phyloP scores from a whole-genome alignment of 768 basidiomycete species.

The Boletus rubropictus region DNA sequence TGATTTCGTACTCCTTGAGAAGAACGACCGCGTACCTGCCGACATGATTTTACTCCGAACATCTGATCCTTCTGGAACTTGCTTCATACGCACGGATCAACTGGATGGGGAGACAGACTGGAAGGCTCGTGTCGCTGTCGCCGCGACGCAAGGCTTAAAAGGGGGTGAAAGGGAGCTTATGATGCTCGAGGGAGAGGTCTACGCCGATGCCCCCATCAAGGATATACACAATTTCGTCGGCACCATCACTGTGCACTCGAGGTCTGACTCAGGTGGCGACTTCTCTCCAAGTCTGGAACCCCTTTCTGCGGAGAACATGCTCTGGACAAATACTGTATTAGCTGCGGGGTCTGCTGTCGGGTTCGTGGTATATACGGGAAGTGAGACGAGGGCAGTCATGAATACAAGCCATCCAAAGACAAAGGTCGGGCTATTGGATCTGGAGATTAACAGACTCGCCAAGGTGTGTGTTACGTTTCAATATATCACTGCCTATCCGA shows the following conservation, averaged over 20 bases:
- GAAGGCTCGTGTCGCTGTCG: slow-evolving; percentile 89
- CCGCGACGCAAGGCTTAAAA: slow-evolving; percentile 16
- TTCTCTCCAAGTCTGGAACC: slow-evolving; percentile 58
- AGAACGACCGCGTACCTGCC: slow-evolving; percentile 95
- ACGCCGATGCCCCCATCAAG: slow-evolving; percentile 93
- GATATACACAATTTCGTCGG: slow-evolving; percentile 96
- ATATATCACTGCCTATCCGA: too few relatives aligned
- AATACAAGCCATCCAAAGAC: slow-evolving; percentile 97
- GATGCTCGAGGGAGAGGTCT: slow-evolving; percentile 78
- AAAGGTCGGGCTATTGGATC: slow-evolving; percentile 85
- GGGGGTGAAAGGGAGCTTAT: slow-evolving; percentile 46
- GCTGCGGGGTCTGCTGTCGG: slow-evolving; percentile 93
- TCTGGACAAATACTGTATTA: slow-evolving; percentile 97
- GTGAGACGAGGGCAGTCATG: slow-evolving; percentile 96
- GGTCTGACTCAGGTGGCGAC: slow-evolving; percentile 21
- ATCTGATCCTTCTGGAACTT: slow-evolving; percentile 84
- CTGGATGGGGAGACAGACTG: slow-evolving; percentile 99
- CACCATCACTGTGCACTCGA: slow-evolving; percentile 71
- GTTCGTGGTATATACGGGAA: slow-evolving; percentile 89
- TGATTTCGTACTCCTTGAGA: slow-evolving; percentile 86
- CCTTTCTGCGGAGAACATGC: slow-evolving; percentile 89
- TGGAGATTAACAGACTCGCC: slow-evolving; percentile 92
- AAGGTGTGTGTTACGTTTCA: slow-evolving; percentile 57
- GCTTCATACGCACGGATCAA: slow-evolving; percentile 97
- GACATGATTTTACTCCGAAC: slow-evolving; percentile 89